These are phyloP conservation scores for Verticillium nubilum DNA, from an alignment of 2,329 filamentous ascomycete genomes.

Conservation along the genomic window DNA sequence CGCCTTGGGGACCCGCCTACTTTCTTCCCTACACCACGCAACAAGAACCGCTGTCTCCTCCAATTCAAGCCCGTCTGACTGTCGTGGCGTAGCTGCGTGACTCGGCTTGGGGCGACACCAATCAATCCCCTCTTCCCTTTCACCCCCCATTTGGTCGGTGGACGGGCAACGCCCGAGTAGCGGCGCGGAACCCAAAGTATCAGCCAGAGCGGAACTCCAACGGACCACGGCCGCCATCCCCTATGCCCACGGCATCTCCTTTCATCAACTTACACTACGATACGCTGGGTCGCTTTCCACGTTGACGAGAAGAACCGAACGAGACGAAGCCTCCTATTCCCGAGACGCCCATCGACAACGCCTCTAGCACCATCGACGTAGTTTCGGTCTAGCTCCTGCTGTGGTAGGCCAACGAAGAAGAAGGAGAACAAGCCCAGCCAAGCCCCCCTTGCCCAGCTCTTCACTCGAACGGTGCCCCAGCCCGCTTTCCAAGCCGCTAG, in stretches of 20 bases:
- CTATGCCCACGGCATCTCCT: slow-evolving; percentile 4
- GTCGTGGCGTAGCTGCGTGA: not conserved
- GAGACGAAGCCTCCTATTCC: not conserved
- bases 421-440: not conserved
- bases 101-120: not conserved
- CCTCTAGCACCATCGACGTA: not conserved
- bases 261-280: not conserved
- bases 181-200: not conserved
- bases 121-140: not conserved
- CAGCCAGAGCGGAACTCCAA: not conserved
- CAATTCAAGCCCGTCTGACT: not conserved
- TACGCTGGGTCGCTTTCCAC: not conserved
- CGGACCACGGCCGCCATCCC: not conserved
- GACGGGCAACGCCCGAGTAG: not conserved
- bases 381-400: not conserved
- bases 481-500: not conserved
- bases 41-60: not conserved
- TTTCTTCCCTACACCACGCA: not conserved
- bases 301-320: not conserved
- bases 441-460: not conserved
- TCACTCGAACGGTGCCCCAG: not conserved
- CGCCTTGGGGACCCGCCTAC: not conserved
- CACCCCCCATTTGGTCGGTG: not conserved
- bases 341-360: not conserved
- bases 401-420: not conserved